Evolutionary conservation across 345 rosid species (phyloP).

Genomic region (Xanthoceras sorbifolium): DNA sequence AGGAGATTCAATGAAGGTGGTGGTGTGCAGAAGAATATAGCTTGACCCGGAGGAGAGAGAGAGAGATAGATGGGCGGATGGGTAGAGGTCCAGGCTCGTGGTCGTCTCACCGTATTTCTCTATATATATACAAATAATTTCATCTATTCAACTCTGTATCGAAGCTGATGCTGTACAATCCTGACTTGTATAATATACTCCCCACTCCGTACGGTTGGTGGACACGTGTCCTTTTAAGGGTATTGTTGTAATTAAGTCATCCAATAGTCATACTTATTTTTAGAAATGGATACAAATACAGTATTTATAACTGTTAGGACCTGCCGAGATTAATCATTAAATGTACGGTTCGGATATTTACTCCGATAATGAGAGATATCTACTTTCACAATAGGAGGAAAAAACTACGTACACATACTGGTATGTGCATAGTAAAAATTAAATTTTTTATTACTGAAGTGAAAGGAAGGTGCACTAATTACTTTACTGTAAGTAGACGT

Average conservation of each 20-base stretch:
- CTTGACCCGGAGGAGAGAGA: slow-evolving; percentile 12
- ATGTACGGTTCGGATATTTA: too few relatives aligned
- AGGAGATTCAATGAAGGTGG: slow-evolving; percentile 5
- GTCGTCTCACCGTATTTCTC: not conserved
- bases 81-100: slow-evolving; percentile 7
- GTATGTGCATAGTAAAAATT: too few relatives aligned
- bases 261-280: not conserved
- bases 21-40: not conserved
- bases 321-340: too few relatives aligned
- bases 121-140: not conserved
- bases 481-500: too few relatives aligned
- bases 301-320: too few relatives aligned
- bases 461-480: too few relatives aligned
- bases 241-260: not conserved
- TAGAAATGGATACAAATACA: too few relatives aligned
- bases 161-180: not conserved
- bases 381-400: too few relatives aligned
- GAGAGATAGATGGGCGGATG: slow-evolving; percentile 16
- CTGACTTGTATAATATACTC: not conserved
- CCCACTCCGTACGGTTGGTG: not conserved
- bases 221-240: slow-evolving; percentile 2
- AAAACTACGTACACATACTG: too few relatives aligned
- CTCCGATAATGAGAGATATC: too few relatives aligned
- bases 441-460: too few relatives aligned
- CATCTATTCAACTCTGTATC: not conserved